A percentile compares a stretch with the other conserved stretches of the same genome.
Evolutionary conservation across 176 grass and related monocot genomes (phyloP).

Genomic region (Alloteropsis semialata): DNA sequence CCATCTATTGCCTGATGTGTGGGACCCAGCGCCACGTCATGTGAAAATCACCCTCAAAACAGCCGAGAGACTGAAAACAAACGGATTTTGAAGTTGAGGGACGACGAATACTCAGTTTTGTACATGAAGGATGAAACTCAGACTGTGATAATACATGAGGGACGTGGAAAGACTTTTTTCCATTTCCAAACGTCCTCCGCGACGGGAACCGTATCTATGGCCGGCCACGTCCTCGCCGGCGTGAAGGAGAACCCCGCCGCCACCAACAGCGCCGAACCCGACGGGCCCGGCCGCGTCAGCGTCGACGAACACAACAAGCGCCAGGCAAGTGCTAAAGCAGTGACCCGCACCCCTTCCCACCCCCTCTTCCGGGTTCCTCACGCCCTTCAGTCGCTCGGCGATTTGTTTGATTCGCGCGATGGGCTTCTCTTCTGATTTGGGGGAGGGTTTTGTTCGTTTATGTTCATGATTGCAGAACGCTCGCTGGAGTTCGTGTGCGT

Average conservation of each 20-base stretch:
- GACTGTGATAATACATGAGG: too few relatives aligned
- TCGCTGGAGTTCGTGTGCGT: slow-evolving; percentile 72
- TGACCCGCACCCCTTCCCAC: not conserved
- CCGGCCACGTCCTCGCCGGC: slow-evolving; percentile 42
- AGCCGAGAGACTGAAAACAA: too few relatives aligned
- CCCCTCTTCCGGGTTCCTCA: too few relatives aligned
- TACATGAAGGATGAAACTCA: too few relatives aligned
- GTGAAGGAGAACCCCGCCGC: slow-evolving; percentile 17
- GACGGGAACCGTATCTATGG: slow-evolving; percentile 29
- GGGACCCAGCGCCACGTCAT: too few relatives aligned
- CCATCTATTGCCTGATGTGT: too few relatives aligned
- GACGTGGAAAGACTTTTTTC: too few relatives aligned
- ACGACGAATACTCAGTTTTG: too few relatives aligned
- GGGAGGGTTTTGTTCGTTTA: not conserved
- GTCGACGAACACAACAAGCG: slow-evolving; percentile 93
- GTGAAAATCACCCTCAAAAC: too few relatives aligned
- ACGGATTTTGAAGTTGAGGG: too few relatives aligned
- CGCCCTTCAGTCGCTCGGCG: not conserved
- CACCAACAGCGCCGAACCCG: slow-evolving; percentile 70
- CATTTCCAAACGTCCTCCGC: too few relatives aligned
- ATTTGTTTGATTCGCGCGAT: not conserved
- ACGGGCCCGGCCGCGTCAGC: slow-evolving; percentile 72
- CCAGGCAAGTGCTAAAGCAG: slow-evolving; percentile 35
- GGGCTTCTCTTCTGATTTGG: not conserved
- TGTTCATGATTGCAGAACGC: slow-evolving; percentile 45